Evolutionary conservation across 2,329 filamentous ascomycete genomes (phyloP).

Genomic region (Aspergillus thermomutatus): DNA sequence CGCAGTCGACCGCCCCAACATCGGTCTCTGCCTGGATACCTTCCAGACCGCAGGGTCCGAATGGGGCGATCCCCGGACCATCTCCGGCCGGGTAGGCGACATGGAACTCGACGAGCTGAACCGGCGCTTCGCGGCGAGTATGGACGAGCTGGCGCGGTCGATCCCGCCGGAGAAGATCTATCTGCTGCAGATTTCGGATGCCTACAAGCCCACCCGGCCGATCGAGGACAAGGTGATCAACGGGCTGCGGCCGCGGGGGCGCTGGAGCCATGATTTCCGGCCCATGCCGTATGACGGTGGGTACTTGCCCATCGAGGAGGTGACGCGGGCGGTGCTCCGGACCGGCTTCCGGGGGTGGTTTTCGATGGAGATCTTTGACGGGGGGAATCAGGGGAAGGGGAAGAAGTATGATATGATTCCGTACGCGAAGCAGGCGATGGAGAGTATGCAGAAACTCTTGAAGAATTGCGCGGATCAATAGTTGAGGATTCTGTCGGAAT

Average conservation of each 20-base stretch:
- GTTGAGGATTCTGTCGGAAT: neutral
- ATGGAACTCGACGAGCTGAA: slow-evolving; percentile 47
- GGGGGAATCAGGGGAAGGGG: slow-evolving; percentile 52
- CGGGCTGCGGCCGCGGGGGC: slow-evolving; percentile 58
- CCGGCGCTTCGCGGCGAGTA: slow-evolving; percentile 50
- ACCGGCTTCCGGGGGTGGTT: slow-evolving; percentile 68
- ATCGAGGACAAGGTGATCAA: slow-evolving; percentile 51
- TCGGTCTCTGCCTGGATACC: slow-evolving; percentile 73
- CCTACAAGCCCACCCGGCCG: slow-evolving; percentile 60
- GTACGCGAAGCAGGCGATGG: slow-evolving; percentile 53
- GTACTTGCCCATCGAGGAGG: slow-evolving; percentile 65
- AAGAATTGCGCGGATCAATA: slow-evolving; percentile 29
- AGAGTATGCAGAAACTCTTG: slow-evolving; percentile 46
- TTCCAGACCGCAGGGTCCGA: slow-evolving; percentile 73
- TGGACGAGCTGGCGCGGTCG: slow-evolving; percentile 54
- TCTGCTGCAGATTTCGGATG: slow-evolving; percentile 71
- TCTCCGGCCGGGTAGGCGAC: slow-evolving; percentile 56
- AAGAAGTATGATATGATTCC: slow-evolving; percentile 48
- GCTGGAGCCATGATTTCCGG: slow-evolving; percentile 70
- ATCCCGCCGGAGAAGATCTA: slow-evolving; percentile 70
- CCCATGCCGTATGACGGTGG: slow-evolving; percentile 68
- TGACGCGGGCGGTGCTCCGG: slow-evolving; percentile 61
- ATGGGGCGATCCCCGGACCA: slow-evolving; percentile 67
- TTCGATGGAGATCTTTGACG: slow-evolving; percentile 68
- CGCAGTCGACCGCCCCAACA: slow-evolving; percentile 60